These are phyloP conservation scores for Leishmania tropica DNA, from an alignment of 208 protist genomes.

Conservation along the genomic window DNA sequence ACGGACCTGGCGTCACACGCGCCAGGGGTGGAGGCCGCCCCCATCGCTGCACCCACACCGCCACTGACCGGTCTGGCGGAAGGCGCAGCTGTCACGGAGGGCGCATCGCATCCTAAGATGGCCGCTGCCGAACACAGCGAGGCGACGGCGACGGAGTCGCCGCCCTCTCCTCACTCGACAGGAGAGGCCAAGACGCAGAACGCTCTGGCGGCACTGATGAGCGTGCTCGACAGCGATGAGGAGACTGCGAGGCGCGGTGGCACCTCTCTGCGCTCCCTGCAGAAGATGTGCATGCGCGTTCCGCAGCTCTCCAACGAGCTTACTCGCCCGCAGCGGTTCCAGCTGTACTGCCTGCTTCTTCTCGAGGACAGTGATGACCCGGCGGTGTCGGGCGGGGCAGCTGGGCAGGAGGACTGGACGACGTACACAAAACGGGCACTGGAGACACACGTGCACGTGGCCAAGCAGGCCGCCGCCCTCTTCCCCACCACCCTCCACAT, in stretches of 20 bases:
- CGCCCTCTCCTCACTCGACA: neutral
- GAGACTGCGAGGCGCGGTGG: neutral
- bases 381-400: neutral
- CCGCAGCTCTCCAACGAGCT: constrained; percentile 54
- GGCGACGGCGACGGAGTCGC: neutral
- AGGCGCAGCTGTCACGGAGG: neutral
- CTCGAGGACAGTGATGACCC: constrained; percentile 18
- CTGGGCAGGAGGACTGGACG: constrained; percentile 2
- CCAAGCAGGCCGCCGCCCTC: constrained; percentile 20
- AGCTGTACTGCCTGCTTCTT: constrained; percentile 67
- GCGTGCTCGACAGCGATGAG: constrained; percentile 23
- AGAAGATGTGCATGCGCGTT: constrained; percentile 62
- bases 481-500: constrained; percentile 24
- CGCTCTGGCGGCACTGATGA: constrained; percentile 17
- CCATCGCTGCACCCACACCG: neutral
- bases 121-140: neutral
- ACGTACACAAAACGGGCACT: constrained; percentile 31
- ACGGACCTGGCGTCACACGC: neutral
- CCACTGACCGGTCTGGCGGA: neutral
- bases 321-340: constrained; percentile 39
- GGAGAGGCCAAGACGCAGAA: constrained; percentile 7
- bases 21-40: neutral
- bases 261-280: constrained; percentile 35
- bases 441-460: constrained; percentile 36
- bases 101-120: neutral